Conservation (phyloP, 441 rosid genomes). For the Flueggea neowawraea region DNA sequence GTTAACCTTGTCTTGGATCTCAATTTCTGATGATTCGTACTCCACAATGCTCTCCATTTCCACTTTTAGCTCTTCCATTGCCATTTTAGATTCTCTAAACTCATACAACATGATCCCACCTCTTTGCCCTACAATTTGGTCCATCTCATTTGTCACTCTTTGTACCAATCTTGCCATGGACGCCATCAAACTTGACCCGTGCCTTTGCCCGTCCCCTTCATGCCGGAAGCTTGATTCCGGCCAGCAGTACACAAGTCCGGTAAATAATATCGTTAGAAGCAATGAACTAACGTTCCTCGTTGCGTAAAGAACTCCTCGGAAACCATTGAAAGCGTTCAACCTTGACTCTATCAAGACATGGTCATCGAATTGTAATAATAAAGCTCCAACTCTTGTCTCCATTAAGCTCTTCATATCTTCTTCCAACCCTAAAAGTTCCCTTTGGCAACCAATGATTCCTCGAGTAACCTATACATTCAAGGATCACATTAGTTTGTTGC, state of each 20-base stretch:
- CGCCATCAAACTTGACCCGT: constrained; percentile 46
- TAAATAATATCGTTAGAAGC: constrained; percentile 84
- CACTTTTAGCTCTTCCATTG: constrained; percentile 62
- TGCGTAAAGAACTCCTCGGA: constrained; percentile 71
- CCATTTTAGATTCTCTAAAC: constrained; percentile 48
- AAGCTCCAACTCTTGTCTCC: constrained; percentile 71
- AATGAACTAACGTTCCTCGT: constrained; percentile 72
- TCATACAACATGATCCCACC: constrained; percentile 51
- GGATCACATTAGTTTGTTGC: not conserved
- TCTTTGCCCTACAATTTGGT: constrained; percentile 34
- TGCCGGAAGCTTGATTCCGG: constrained; percentile 28
- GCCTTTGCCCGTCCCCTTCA: constrained; percentile 27
- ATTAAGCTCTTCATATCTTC: constrained; percentile 75
- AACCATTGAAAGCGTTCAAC: constrained; percentile 69
- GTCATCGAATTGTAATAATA: constrained; percentile 66
- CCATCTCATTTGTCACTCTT: constrained; percentile 53
- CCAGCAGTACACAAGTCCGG: constrained; percentile 57
- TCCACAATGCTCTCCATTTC: constrained; percentile 47
- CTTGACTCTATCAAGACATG: constrained; percentile 56
- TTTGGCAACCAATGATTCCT: constrained; percentile 68
- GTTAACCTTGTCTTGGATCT: constrained; percentile 46
- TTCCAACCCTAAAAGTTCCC: constrained; percentile 73
- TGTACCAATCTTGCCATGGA: constrained; percentile 58
- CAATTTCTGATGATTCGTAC: constrained; percentile 15
- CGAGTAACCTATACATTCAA: constrained; percentile 53